Evolutionary conservation across 2,329 filamentous ascomycete genomes (phyloP), one percentile per base, ranked within the genome.

Genomic region (Alternaria hordeiaustralica): DNA sequence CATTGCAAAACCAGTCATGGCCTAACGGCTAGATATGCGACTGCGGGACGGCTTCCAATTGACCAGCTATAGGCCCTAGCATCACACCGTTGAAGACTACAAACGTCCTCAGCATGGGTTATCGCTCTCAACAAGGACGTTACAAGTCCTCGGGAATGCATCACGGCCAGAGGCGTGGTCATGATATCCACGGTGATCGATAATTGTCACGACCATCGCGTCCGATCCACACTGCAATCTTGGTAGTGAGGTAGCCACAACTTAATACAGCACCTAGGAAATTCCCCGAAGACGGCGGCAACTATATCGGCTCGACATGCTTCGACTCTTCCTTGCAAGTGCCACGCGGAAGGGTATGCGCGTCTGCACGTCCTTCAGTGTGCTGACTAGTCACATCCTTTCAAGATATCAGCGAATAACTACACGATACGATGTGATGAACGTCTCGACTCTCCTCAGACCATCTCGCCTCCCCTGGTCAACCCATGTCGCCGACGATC

Each of bases 241-340:
- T 36, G 25, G 47, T 36, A 41, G 4, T 41, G n/a, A 41, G 0
- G 36, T 45, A n/a, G 45, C 20, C 25, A 46, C 43, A 51, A 47
- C 18, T 28, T 25, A 49, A 33, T 26, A 55, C 15, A 56, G 47
- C 20, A 18, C n/a, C 30, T 36, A 12, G 50, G 15, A 41, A n/a
- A 55, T 49, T 36, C 56, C 59, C 55, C 26, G 41, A 25, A 45
- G 43, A 20, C 23, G 47, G 44, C 51, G 55, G 44, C 51, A 45
- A 55, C n/a, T 25, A 15, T 43, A 21, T 61, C 63, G 55, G 55
- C 59, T 59, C 55, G 43, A 62, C 33, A 47, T 57, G 55, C 28
- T 30, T n/a, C 20, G 36, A 50, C 26, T n/a, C 33, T 10, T 28
- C 30, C 33, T 10, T 28, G 47, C 25, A 28, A 33, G 28, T 50